Conservation (phyloP, 345 rosid genomes). For the Excoecaria agallocha region DNA sequence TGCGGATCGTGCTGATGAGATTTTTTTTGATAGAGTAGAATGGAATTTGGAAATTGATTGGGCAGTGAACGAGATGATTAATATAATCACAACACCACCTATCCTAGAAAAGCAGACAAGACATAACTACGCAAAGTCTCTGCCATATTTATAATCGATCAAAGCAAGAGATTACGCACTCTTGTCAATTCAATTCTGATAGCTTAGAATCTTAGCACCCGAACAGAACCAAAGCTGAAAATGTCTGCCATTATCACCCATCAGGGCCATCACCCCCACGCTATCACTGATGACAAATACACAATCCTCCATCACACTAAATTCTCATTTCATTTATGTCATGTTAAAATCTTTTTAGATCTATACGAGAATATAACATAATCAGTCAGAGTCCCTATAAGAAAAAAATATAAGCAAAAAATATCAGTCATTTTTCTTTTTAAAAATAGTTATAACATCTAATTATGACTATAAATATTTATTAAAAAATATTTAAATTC, state of each 20-base stretch:
- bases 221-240: slow-evolving; percentile 8
- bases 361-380: no score
- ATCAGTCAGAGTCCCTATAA: no score
- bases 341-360: neutral
- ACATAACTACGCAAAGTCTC: slow-evolving; percentile 27
- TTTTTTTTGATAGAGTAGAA: no score
- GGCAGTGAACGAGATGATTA: neutral
- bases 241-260: slow-evolving; percentile 39
- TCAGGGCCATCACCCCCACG: slow-evolving; percentile 8
- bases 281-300: slow-evolving; percentile 16
- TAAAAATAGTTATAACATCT: no score
- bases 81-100: slow-evolving; percentile 15
- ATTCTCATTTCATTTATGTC: neutral
- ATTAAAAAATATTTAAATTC: no score
- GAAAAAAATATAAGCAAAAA: no score
- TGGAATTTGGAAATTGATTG: neutral
- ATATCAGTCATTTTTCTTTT: no score
- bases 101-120: slow-evolving; percentile 29
- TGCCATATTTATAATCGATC: slow-evolving; percentile 1
- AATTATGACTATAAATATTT: no score
- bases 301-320: slow-evolving; percentile 12
- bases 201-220: slow-evolving; percentile 17
- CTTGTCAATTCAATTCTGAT: slow-evolving; percentile 21
- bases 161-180: neutral
- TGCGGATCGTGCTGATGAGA: no score